Conservation (phyloP, 345 rosid species). For the Eutrema yunnanense region DNA sequence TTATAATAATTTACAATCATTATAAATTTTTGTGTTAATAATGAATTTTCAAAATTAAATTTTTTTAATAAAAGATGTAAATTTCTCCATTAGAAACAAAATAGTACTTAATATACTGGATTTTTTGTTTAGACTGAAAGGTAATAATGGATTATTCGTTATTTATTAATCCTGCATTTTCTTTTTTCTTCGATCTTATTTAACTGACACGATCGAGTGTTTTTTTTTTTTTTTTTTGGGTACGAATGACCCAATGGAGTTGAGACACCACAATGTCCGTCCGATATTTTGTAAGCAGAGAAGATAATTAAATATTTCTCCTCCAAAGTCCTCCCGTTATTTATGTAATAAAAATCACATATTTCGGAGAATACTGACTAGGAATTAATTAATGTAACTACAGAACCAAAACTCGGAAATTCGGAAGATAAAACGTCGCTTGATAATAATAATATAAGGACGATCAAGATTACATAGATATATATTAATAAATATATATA, state of each 20-base stretch:
- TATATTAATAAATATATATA: neutral
- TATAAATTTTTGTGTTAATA: neutral
- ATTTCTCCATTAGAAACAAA: neutral
- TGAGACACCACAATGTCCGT: neutral
- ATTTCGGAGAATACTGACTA: neutral
- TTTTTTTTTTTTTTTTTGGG: no score
- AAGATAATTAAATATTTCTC: neutral
- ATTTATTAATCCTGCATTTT: neutral
- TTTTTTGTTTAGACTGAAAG: neutral
- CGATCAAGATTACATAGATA: slow-evolving; percentile 7
- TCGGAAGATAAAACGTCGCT: slow-evolving; percentile 9
- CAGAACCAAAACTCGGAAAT: neutral
- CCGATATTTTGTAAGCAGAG: neutral
- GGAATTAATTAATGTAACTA: neutral
- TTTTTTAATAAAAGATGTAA: neutral
- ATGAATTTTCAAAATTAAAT: neutral
- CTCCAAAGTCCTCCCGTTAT: neutral
- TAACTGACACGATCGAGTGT: neutral
- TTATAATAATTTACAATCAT: no score
- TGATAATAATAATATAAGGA: slow-evolving; percentile 23
- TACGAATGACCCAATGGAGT: neutral
- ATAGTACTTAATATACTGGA: neutral
- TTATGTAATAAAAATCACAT: neutral
- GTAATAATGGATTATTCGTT: neutral
- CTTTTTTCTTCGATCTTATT: neutral